Evolutionary conservation across 441 rosid genomes (phyloP).

Genomic region (Mallotus japonicus): DNA sequence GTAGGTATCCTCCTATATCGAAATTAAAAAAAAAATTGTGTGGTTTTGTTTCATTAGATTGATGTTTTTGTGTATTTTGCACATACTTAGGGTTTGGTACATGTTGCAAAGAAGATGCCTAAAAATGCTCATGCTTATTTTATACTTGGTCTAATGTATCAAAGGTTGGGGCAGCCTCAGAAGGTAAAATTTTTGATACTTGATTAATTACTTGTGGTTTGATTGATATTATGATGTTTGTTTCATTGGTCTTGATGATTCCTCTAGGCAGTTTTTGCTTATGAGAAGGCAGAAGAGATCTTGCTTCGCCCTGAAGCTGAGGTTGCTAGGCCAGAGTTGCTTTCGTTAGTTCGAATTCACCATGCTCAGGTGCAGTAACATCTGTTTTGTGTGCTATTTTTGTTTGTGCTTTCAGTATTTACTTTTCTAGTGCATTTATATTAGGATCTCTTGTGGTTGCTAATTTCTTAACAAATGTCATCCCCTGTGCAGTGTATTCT

Average conservation of each 20-base stretch:
- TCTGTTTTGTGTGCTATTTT: not conserved
- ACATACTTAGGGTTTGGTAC: conserved; percentile 65
- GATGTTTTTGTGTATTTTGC: not conserved
- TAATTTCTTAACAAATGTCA: conserved; percentile 20
- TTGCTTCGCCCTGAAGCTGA: conserved; percentile 72
- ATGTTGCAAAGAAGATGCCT: conserved; percentile 94
- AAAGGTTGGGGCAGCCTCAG: conserved; percentile 80
- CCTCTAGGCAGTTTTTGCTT: conserved; percentile 75
- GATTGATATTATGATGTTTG: conserved; percentile 3
- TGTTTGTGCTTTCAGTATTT: not conserved
- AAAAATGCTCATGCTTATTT: conserved; percentile 97
- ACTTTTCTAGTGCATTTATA: not conserved
- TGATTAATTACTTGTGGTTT: not conserved
- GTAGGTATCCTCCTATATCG: conserved; percentile 38
- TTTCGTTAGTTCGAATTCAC: conserved; percentile 85
- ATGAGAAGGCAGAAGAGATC: conserved; percentile 91
- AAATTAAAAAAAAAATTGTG: not conserved
- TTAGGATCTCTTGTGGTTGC: conserved; percentile 4
- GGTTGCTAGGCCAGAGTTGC: conserved; percentile 86
- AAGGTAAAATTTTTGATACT: conserved; percentile 50
- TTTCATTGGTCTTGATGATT: conserved; percentile 9
- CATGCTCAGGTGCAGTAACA: conserved; percentile 75
- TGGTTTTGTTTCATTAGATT: not conserved
- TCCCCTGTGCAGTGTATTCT: conserved; percentile 63
- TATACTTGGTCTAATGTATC: conserved; percentile 90